A percentile compares a stretch with the other conserved stretches of the same genome.
Evolutionary conservation across 1,139 yeast genomes (phyloP).

Genomic region (Diutina mesorugosa): DNA sequence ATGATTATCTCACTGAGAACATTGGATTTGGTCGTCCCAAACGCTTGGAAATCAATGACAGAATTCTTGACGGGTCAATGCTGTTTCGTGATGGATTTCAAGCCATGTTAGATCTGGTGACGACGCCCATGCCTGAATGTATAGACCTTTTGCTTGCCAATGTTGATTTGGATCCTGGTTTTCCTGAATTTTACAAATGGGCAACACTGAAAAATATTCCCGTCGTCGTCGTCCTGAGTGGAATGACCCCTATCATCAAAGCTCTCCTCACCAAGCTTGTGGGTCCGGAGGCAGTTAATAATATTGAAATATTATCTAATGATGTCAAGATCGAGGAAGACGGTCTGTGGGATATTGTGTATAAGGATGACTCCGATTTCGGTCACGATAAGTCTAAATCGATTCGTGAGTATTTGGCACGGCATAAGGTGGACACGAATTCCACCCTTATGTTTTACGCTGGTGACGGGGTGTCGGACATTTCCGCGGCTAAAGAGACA

Average conservation of each 20-base stretch:
- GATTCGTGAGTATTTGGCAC: conserved; percentile 49
- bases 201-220: conserved; percentile 61
- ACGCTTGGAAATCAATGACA: conserved; percentile 57
- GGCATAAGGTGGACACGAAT: conserved; percentile 18
- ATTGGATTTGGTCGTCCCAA: conserved; percentile 72
- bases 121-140: conserved; percentile 72
- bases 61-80: conserved; percentile 54
- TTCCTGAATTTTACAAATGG: conserved; percentile 71
- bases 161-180: conserved; percentile 82
- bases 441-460: conserved; percentile 67
- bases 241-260: conserved; percentile 84
- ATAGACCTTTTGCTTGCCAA: conserved; percentile 47
- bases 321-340: conserved; percentile 46
- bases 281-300: conserved; percentile 60
- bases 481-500: conserved; percentile 91
- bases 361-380: conserved; percentile 72
- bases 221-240: conserved; percentile 70
- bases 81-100: conserved; percentile 75
- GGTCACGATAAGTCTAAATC: conserved; percentile 93
- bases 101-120: conserved; percentile 70
- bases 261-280: conserved; percentile 64
- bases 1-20: conserved; percentile 80
- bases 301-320: conserved; percentile 75
- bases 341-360: conserved; percentile 67
- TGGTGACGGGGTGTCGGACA: conserved; percentile 95